These are phyloP conservation scores for Roridomyces roridus DNA, from an alignment of 768 basidiomycete genomes.

Conservation along the genomic window DNA sequence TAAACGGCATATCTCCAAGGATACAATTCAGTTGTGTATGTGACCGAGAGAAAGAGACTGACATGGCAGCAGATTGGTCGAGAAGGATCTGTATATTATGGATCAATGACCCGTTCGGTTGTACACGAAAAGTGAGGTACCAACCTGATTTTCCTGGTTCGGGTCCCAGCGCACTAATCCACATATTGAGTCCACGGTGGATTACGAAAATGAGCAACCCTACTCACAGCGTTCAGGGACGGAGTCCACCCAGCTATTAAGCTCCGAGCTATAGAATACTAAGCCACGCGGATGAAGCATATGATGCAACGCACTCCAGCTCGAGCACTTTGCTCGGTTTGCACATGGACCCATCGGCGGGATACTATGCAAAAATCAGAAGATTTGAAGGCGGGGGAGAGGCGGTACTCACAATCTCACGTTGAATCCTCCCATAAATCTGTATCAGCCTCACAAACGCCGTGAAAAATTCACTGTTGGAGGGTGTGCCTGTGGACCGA, in stretches of 20 bases:
- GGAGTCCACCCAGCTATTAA: constrained; percentile 62
- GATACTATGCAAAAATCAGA: background rate
- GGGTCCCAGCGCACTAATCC: constrained; percentile 15
- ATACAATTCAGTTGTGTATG: too few species aligned
- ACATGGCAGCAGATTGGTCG: constrained; percentile 12
- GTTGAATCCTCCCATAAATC: background rate
- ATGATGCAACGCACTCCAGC: constrained; percentile 3
- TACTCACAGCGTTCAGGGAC: constrained; percentile 49
- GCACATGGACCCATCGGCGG: background rate
- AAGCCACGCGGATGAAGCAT: background rate
- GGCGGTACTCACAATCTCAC: background rate
- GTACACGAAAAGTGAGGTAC: too few species aligned
- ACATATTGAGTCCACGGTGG: background rate
- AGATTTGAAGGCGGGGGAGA: background rate
- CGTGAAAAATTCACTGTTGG: background rate
- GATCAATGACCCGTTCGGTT: background rate
- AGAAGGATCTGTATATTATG: background rate
- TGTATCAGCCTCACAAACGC: background rate
- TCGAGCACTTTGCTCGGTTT: background rate
- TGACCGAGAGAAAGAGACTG: background rate
- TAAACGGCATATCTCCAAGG: constrained; percentile 6
- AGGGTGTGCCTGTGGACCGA: background rate
- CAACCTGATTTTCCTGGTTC: background rate
- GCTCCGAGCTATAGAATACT: constrained; percentile 57
- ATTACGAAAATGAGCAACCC: background rate